Percentiles rank a stretch among this genome's conserved stretches.
phyloP scores from a whole-genome alignment of 257 asterid species.

The Nyctanthes arbortristis region DNA sequence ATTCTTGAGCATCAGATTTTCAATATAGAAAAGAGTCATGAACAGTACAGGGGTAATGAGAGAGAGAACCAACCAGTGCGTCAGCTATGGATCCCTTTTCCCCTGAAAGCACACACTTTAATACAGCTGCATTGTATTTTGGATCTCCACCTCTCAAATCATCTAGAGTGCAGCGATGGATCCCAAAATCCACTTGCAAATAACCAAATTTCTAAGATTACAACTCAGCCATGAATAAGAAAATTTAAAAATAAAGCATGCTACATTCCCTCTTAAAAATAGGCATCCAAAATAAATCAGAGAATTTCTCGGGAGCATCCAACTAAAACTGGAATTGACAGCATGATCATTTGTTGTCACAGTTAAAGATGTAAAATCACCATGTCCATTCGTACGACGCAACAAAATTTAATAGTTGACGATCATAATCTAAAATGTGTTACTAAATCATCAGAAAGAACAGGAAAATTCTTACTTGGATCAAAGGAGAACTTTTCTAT shows the following conservation, averaged over 20 bases:
- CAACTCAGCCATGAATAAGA: neutral
- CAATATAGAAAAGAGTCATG: neutral
- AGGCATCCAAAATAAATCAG: neutral
- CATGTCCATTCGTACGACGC: neutral
- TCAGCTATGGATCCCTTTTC: slow-evolving; percentile 77
- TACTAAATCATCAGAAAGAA: neutral
- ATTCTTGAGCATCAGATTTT: too few species aligned
- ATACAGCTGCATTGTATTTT: slow-evolving; percentile 59
- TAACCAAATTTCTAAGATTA: neutral
- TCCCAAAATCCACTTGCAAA: slow-evolving; percentile 65
- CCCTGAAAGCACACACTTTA: slow-evolving; percentile 67
- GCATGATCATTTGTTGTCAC: neutral
- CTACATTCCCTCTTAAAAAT: neutral
- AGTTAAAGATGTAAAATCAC: neutral
- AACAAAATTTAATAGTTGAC: neutral
- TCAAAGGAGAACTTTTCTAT: slow-evolving; percentile 66
- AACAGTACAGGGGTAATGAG: neutral
- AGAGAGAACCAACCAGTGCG: slow-evolving; percentile 58
- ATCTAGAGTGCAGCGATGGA: slow-evolving; percentile 68
- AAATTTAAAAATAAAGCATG: neutral
- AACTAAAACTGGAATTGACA: neutral
- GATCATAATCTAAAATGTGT: neutral
- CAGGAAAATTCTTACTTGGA: slow-evolving; percentile 57
- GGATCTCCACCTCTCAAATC: slow-evolving; percentile 78
- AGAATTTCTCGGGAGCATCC: neutral